Evolutionary conservation across 2,329 filamentous ascomycete species (phyloP), one percentile per base, ranked within the genome.

Genomic region (Xylariaceae sp.): DNA sequence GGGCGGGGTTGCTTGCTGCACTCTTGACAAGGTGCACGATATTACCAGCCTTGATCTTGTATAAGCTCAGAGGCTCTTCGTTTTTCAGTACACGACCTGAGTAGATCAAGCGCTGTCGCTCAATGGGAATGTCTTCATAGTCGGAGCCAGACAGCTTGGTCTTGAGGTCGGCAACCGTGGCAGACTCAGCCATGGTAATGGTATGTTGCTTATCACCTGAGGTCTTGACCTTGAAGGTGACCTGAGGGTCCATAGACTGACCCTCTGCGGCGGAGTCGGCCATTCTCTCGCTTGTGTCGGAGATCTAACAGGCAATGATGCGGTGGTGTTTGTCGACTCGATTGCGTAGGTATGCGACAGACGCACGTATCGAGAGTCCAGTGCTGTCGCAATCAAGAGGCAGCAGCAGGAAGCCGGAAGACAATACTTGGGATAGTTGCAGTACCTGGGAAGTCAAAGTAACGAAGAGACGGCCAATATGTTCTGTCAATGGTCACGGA

Each of bases 151-250:
- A 80, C 30, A 98, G 82, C 73, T 91, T 95, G 48, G 78, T 79
- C 76, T 98, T 98, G 55, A 98, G 78, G 47, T 96, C 89, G 43
- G 79, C 74, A 33, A 97, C 85, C 7, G 85, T 86, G 37, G 85
- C 87, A 28, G 80, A 78, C 51, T 85, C 77, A 43, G 85, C 68
- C 60, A 97, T 83, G 42, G 89, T 94, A 62, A 98, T 73, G 39
- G 79, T 83, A 61, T 89, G 90, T 65, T 86, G 89, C 63, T 79
- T 82, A 62, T 96, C 90, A 56, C 83, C 85, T n/a, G 89, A 90
- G n/a, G 88, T 87, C 74, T 97, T 98, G 68, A 98, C 84, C 71
- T 89, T 93, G 79, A 98, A 97, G 64, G 87, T 95, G 69, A 98
- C 72, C 57, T 90, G 83, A 58, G 83, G 71, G 60, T 90, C 87